Base-by-base conservation (phyloP, 1,284 basidiomycete species). In the Wallemia mellicola region DNA sequence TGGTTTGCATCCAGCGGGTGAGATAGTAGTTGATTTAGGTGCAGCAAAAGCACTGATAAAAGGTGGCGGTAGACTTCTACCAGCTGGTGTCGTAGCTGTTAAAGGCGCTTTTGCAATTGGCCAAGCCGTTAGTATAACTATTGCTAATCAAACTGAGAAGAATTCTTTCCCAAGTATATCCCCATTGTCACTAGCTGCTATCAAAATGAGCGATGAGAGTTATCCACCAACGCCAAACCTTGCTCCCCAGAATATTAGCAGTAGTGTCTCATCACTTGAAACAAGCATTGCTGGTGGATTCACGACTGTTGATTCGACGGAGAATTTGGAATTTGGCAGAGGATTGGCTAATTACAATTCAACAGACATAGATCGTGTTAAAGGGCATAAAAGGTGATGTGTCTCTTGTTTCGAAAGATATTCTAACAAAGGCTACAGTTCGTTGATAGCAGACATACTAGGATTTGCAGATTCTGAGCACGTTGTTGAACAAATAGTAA, bases 281-380 rank as follows among this genome's bases (percentile, higher is more conserved):
- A 48, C 38, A 5, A 48, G 19, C 38, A 22, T 48, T 48, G 15
- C 30, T 59, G 26, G 54, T 48, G 33, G 59, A 26, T 17, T 57
- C 57, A 24, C 28, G 24, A 26, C 57, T 24, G n/a, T 19, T 19
- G 54, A 27, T 57, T 2, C 27, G 32, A 28, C 2, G 3, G 11
- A 25, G 54, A 54, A 9, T 19, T 58, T 24, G 57, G 91, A 95
- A 68, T 85, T 98, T 27, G 94, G 91, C 0, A 77, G 91, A 54
- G 94, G 92, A 0, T 73, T 96, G 55, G 87, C 87, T 11, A 95
- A 92, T 71, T 98, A 95, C 68, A 96, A 94, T 67, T 92, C 84
- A 54, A 81, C 80, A 54, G 91, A 96, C 70, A 89, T 95, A 63
- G 76, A 78, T 60, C 77, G 81, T 62, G 82, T 96, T 62, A 91